These are phyloP conservation scores for Cantharellus cinnabarinus DNA, from an alignment of 768 basidiomycete species.

Conservation along the genomic window DNA sequence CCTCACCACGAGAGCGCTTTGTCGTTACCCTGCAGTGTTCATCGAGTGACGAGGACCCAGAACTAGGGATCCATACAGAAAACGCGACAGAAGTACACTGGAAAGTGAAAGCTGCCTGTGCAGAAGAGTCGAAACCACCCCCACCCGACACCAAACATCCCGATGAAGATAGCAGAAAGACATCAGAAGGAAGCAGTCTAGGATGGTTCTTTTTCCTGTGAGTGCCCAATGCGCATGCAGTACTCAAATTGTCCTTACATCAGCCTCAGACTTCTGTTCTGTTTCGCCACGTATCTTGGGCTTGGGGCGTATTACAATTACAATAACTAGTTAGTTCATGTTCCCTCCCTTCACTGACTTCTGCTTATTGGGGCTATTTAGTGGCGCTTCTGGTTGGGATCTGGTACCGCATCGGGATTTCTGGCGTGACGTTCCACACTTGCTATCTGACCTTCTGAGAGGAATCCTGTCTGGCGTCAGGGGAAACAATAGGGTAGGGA, in stretches of 20 bases:
- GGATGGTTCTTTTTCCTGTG: slow-evolving; percentile 79
- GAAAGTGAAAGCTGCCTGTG: slow-evolving; percentile 40
- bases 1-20: slow-evolving; percentile 34
- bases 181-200: slow-evolving; percentile 43
- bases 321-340: slow-evolving; percentile 32
- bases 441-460: slow-evolving; percentile 55
- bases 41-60: background rate
- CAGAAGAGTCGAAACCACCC: slow-evolving; percentile 15
- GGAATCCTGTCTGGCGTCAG: slow-evolving; percentile 59
- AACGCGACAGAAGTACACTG: slow-evolving; percentile 32
- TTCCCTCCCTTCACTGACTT: background rate
- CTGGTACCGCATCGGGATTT: slow-evolving; percentile 79
- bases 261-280: slow-evolving; percentile 33
- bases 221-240: slow-evolving; percentile 13
- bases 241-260: background rate
- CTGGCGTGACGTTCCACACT: slow-evolving; percentile 77
- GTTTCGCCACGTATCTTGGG: slow-evolving; percentile 47
- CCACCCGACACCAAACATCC: slow-evolving; percentile 8
- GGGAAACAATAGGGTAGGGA: slow-evolving; percentile 23
- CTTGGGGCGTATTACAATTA: slow-evolving; percentile 80
- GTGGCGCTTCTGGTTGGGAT: slow-evolving; percentile 59
- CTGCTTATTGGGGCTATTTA: background rate
- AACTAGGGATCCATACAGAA: background rate
- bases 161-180: slow-evolving; percentile 9
- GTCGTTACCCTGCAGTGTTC: slow-evolving; percentile 23